Base-by-base conservation (phyloP, 306 rosid species). In the Pyrus betulifolia region DNA sequence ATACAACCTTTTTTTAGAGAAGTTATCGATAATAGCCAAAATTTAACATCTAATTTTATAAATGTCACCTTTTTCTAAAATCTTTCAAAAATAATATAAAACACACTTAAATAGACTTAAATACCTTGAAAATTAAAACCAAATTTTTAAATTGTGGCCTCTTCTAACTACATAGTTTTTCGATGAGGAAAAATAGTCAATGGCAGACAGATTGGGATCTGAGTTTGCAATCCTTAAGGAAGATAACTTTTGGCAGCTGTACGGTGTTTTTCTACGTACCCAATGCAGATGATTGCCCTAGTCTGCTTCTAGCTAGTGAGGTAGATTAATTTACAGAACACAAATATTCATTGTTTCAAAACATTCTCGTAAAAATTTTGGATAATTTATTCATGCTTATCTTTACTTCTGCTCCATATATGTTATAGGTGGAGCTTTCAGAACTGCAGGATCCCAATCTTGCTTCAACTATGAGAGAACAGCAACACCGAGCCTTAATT, bases 211-310 rank as follows among this genome's bases (percentile, higher is more conserved):
- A 88, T 83, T 95, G 96, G 97, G 96, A 95, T 86, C 79, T 95
- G 71, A 83, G 98, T 85, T 83, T 95, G 97, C 97, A n/a, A 90
- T 93, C 62, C 97, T 95, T 74, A 81, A 82, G 76, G 88, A 89
- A 65, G 93, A 86, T 69, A 95, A 92, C 96, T 92, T 95, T 80
- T 95, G 98, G 98, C 97, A 90, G 89, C 79, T 90, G 78, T 95
- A 90, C 61, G 88, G 98, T 40, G 97, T 92, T 78, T 95, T 95
- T 82, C 82, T 95, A 84, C 33, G 33, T 31, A 31, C 98, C 98
- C 6, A 87, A 96, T 75, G 87, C 80, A 44, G 96, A 92, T 69
- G 98, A 92, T 84, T 82, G 97, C 83, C 85, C 98, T 67, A 95
- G 92, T 91, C 86, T 95, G 78, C 96, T 95, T 86, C 84, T 92